phyloP scores from a whole-genome alignment of 2,329 filamentous ascomycete genomes.

The Plectosphaerella sp. region DNA sequence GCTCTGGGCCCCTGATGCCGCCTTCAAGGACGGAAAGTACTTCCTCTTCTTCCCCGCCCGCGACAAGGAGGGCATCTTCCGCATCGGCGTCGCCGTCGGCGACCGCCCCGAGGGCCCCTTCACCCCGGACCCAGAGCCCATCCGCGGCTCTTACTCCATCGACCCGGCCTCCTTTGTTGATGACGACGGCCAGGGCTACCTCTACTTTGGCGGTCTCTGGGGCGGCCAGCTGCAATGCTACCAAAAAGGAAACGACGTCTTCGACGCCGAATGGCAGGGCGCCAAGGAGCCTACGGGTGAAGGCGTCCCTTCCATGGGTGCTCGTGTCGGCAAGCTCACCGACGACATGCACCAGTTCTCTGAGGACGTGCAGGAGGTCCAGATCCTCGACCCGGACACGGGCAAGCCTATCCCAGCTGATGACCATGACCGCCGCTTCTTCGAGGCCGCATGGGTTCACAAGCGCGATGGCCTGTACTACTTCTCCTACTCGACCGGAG shows the following conservation, averaged over 20 bases:
- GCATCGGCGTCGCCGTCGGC: constrained; percentile 67
- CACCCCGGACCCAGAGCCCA: constrained; percentile 56
- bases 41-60: constrained; percentile 76
- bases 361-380: constrained; percentile 50
- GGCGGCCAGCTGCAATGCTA: constrained; percentile 79
- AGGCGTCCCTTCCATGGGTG: constrained; percentile 54
- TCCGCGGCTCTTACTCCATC: constrained; percentile 69
- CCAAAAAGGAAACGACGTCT: constrained; percentile 47
- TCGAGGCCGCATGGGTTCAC: constrained; percentile 78
- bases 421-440: constrained; percentile 72
- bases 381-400: constrained; percentile 59
- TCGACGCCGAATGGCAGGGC: constrained; percentile 49
- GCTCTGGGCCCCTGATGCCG: constrained; percentile 77
- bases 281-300: constrained; percentile 55
- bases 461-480: constrained; percentile 67
- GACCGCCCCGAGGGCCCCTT: constrained; percentile 67
- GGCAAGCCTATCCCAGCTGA: constrained; percentile 56
- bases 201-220: constrained; percentile 77
- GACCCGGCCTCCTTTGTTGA: constrained; percentile 75
- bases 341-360: constrained; percentile 63
- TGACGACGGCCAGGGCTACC: constrained; percentile 29
- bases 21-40: constrained; percentile 62
- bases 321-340: constrained; percentile 61
- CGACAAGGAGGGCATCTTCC: constrained; percentile 65
- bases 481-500: constrained; percentile 74